phyloP scores from a whole-genome alignment of 495 filamentous ascomycete genomes.

The Neurospora sp. region DNA sequence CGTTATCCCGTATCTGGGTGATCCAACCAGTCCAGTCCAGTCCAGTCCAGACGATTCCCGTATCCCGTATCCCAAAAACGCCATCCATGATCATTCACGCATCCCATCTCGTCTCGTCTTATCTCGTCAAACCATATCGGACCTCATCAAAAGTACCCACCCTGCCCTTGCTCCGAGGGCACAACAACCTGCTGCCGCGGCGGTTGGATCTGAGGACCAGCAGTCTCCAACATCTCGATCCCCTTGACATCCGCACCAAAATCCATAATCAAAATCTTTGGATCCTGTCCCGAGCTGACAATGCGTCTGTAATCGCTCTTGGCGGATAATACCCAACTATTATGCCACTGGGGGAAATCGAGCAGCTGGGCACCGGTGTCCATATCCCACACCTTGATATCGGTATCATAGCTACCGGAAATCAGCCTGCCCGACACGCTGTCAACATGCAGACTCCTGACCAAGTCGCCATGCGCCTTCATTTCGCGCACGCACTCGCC shows the following conservation, averaged over 20 bases:
- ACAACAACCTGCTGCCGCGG: neutral
- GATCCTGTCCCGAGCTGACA: conserved; percentile 87
- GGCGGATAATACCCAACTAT: conserved; percentile 90
- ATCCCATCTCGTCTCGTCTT: neutral
- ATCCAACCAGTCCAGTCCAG: neutral
- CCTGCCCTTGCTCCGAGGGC: neutral
- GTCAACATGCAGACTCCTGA: conserved; percentile 60
- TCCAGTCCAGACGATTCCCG: neutral
- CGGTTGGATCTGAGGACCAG: neutral
- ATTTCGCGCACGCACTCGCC: conserved; percentile 72
- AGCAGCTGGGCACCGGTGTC: conserved; percentile 60
- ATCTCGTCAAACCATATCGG: neutral
- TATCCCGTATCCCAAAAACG: neutral
- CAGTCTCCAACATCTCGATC: conserved; percentile 42
- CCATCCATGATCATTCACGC: neutral
- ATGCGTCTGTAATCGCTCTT: conserved; percentile 92
- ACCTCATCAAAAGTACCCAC: neutral
- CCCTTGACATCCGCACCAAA: conserved; percentile 52
- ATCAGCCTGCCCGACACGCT: conserved; percentile 70
- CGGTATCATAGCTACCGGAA: conserved; percentile 85
- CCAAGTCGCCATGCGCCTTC: conserved; percentile 67
- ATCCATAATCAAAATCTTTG: conserved; percentile 85
- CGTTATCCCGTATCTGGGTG: neutral
- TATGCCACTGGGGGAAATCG: conserved; percentile 80
- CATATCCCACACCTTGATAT: conserved; percentile 85